A percentile compares a stretch with the other conserved stretches of the same genome.
Evolutionary conservation across 2,329 filamentous ascomycete genomes (phyloP).

Genomic region (Pseudopyrenochaeta lycopersici): DNA sequence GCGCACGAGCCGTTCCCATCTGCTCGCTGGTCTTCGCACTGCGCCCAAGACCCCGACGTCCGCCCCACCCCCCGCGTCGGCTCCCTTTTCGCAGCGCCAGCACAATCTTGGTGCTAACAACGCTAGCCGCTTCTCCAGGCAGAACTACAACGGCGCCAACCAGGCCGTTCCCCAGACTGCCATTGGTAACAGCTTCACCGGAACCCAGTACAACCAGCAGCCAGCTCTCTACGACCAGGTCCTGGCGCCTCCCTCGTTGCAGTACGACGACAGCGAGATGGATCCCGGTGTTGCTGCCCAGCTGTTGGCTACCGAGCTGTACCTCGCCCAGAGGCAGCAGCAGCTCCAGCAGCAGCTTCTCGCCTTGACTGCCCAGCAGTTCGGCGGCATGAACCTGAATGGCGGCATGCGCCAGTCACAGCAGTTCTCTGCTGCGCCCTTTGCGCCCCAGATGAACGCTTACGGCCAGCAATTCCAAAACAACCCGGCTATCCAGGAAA

Average conservation of each 20-base stretch:
- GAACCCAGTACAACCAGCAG: slow-evolving; percentile 53
- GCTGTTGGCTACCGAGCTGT: slow-evolving; percentile 88
- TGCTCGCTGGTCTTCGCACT: slow-evolving; percentile 91
- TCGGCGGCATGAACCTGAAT: slow-evolving; percentile 71
- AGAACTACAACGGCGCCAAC: slow-evolving; percentile 50
- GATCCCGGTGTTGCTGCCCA: slow-evolving; percentile 89
- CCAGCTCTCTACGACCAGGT: slow-evolving; percentile 79
- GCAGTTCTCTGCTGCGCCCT: slow-evolving; percentile 62
- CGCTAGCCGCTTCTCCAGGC: slow-evolving; percentile 57
- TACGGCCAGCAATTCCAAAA: slow-evolving; percentile 74
- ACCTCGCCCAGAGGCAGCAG: slow-evolving; percentile 93
- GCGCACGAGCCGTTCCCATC: slow-evolving; percentile 91
- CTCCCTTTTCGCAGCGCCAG: slow-evolving; percentile 67
- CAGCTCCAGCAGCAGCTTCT: slow-evolving; percentile 92
- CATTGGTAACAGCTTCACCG: slow-evolving; percentile 62
- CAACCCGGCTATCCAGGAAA: slow-evolving; percentile 70
- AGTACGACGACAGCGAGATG: slow-evolving; percentile 75
- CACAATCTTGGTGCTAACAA: slow-evolving; percentile 57
- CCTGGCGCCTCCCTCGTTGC: slow-evolving; percentile 81
- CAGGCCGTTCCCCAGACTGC: slow-evolving; percentile 66
- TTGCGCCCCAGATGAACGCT: slow-evolving; percentile 64
- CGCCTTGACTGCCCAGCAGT: slow-evolving; percentile 70
- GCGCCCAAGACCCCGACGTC: slow-evolving; percentile 86
- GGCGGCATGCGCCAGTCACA: slow-evolving; percentile 53
- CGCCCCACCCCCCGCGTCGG: slow-evolving; percentile 68